Evolutionary conservation across 371 early-diverging fungal species (phyloP).

Genomic region (Lichtheimia corymbifera): DNA sequence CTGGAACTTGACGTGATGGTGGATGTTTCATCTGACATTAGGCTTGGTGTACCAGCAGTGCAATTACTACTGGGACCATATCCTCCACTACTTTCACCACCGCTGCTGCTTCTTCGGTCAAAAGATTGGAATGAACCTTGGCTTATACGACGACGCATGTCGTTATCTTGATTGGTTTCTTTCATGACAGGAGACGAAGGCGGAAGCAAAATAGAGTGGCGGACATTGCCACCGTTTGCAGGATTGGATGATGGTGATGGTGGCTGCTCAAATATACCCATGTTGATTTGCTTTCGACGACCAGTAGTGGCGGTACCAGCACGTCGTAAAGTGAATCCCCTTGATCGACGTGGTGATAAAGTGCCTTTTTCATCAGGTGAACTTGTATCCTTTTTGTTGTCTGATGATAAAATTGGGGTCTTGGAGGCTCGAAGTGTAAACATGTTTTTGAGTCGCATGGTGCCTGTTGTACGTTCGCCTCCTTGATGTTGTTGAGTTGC

Average conservation of each 20-base stretch:
- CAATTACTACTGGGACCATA: background rate
- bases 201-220: background rate
- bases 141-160: conserved; percentile 24
- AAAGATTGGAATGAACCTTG: conserved; percentile 36
- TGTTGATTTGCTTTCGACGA: conserved; percentile 41
- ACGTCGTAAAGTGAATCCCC: conserved; percentile 20
- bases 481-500: conserved; percentile 9
- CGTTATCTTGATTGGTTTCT: background rate
- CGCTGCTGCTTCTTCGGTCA: conserved; percentile 26
- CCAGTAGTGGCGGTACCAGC: conserved; percentile 17
- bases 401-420: conserved; percentile 17
- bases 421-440: conserved; percentile 20
- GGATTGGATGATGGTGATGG: background rate
- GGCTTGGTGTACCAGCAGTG: background rate
- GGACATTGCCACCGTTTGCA: no score
- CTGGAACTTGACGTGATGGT: background rate
- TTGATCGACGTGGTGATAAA: no score
- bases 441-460: conserved; percentile 42
- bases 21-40: background rate
- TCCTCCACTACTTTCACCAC: conserved; percentile 15
- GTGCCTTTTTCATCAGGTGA: no score
- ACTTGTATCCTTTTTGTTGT: conserved; percentile 9
- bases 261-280: conserved; percentile 31
- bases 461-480: conserved; percentile 27
- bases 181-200: background rate